These are phyloP conservation scores for Termitomyces heimii DNA, from an alignment of 768 basidiomycete species.

Conservation along the genomic window DNA sequence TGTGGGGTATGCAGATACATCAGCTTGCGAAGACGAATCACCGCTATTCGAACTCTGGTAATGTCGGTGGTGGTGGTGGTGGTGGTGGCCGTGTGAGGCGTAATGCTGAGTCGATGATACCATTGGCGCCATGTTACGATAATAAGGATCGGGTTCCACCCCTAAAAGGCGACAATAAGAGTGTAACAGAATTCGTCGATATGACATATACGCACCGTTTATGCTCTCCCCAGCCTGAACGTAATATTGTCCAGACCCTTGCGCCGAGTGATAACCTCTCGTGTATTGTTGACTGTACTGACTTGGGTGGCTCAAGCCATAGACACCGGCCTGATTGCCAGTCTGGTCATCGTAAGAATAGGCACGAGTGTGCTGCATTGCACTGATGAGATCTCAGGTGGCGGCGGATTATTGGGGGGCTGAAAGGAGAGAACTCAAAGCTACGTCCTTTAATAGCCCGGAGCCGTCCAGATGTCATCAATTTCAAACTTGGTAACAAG, in stretches of 20 bases:
- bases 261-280: conserved; percentile 26
- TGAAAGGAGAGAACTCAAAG: conserved; percentile 15
- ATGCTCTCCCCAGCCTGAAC: conserved; percentile 18
- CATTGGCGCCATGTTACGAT: conserved; percentile 32
- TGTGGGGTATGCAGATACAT: conserved; percentile 11
- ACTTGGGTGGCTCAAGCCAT: conserved; percentile 19
- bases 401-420: conserved; percentile 22
- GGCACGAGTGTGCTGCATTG: conserved; percentile 36
- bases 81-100: conserved; percentile 16
- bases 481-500: conserved; percentile 33
- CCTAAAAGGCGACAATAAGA: background rate
- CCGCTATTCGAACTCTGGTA: conserved; percentile 15
- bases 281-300: conserved; percentile 21
- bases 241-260: conserved; percentile 29
- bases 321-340: conserved; percentile 22
- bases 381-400: conserved; percentile 17
- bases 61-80: conserved; percentile 16
- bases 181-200: background rate
- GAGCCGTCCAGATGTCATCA: conserved; percentile 34
- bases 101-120: conserved; percentile 24
- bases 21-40: conserved; percentile 17
- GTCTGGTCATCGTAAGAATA: conserved; percentile 36
- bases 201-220: conserved; percentile 8
- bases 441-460: conserved; percentile 40
- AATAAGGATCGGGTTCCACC: conserved; percentile 21